Base-by-base conservation (phyloP, 495 filamentous ascomycete species). In the Amniculicola lignicola region DNA sequence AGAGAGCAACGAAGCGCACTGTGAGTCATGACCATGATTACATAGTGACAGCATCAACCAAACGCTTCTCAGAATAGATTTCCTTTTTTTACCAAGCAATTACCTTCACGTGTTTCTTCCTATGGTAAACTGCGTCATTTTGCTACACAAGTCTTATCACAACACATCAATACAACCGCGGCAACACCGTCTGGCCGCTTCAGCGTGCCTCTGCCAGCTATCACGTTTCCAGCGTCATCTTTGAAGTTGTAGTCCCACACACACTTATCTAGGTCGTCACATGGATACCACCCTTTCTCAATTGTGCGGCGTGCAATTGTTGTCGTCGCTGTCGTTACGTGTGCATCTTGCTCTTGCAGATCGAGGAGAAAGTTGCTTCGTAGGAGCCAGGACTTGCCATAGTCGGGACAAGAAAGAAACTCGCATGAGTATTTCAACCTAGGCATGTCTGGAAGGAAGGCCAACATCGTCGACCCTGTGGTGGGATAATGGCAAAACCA, bases 261-360 rank as follows among this genome's bases (percentile, higher is more conserved):
- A n/a, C n/a, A n/a, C 29, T 33, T n/a, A n/a, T 33, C 29, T 33
- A n/a, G 29, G n/a, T n/a, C n/a, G 7, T 33, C 29, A 7, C 7
- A n/a, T 7, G 29, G 29, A 33, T 33, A 33, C 29, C 7, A 25
- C 19, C 25, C 22, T 44, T 21, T 25, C 40, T 44, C 15, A 15
- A 44, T 44, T 23, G 19, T 15, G 25, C 19, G 19, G 40, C 40
- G 40, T 44, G 15, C 16, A 22, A 22, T 22, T 21, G 19, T 10
- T 44, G 40, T 44, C 21, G 19, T 44, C 6, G 40, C 19, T 21
- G 40, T 44, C 5, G 40, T 10, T 22, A 4, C 22, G 15, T 44
- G 40, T 44, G 40, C 15, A 10, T 44, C 19, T 44, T 23, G 40
- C 40, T 44, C 40, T 23, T 44, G 40, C 40, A 44, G 19, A 44